phyloP scores from a whole-genome alignment of 805 yeast genomes.

The Schwanniomyces pseudopolymorphus region DNA sequence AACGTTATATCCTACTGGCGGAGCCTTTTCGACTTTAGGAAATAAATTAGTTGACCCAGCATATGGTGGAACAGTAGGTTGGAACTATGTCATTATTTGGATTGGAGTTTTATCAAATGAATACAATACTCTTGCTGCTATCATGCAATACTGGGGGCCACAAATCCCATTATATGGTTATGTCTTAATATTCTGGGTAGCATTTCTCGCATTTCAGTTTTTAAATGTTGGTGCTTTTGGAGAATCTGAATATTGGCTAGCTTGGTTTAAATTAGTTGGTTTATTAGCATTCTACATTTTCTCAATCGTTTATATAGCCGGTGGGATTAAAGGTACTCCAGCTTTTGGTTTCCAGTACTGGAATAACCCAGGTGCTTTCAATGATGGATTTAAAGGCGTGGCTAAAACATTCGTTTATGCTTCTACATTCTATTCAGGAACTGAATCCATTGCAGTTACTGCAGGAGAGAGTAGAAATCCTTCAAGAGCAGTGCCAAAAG shows the following conservation, averaged over 20 bases:
- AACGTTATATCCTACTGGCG: slow-evolving; percentile 50
- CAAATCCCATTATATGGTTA: slow-evolving; percentile 56
- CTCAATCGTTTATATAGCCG: slow-evolving; percentile 45
- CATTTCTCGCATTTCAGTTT: slow-evolving; percentile 48
- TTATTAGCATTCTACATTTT: slow-evolving; percentile 51
- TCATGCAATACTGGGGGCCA: slow-evolving; percentile 50
- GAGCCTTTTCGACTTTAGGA: slow-evolving; percentile 53
- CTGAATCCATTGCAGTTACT: slow-evolving; percentile 56
- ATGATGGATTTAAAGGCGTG: slow-evolving; percentile 52
- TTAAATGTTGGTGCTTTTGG: slow-evolving; percentile 56
- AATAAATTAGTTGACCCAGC: slow-evolving; percentile 53
- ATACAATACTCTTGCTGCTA: slow-evolving; percentile 52
- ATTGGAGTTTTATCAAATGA: slow-evolving; percentile 54
- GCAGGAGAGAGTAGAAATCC: slow-evolving; percentile 67
- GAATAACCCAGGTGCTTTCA: slow-evolving; percentile 44
- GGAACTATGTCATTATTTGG: slow-evolving; percentile 57
- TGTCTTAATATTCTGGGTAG: slow-evolving; percentile 51
- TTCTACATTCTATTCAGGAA: slow-evolving; percentile 59
- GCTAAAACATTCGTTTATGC: slow-evolving; percentile 60
- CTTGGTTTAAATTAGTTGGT: slow-evolving; percentile 48
- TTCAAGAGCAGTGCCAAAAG: slow-evolving; percentile 54
- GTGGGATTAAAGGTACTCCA: slow-evolving; percentile 39
- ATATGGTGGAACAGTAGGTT: slow-evolving; percentile 56
- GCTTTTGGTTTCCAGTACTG: slow-evolving; percentile 45
- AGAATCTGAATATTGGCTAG: slow-evolving; percentile 55